These are phyloP conservation scores for Diaporthe longicolla DNA, from an alignment of 2,329 filamentous ascomycete genomes.

Conservation along the genomic window DNA sequence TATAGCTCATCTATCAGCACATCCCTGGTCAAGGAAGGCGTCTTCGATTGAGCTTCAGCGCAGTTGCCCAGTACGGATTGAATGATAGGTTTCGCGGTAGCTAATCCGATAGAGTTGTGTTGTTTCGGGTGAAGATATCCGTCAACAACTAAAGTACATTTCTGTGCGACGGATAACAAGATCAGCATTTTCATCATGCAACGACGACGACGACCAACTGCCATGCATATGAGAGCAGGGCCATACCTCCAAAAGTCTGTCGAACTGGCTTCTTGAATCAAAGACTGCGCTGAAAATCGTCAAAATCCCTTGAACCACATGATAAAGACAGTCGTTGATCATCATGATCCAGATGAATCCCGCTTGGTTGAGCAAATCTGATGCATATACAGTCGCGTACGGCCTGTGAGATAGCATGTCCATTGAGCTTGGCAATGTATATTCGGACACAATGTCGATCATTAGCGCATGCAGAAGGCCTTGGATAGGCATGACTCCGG, in stretches of 20 bases:
- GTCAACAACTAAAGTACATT: constrained; percentile 6
- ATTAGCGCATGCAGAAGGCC: constrained; percentile 3
- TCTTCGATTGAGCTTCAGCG: neutral
- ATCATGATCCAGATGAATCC: constrained; percentile 12
- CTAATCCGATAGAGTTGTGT: neutral
- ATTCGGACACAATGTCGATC: constrained; percentile 9
- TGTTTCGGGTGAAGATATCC: neutral
- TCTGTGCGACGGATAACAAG: neutral
- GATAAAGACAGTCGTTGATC: constrained; percentile 1
- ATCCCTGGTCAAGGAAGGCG: neutral
- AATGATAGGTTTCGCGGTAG: neutral
- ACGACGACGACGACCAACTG: neutral
- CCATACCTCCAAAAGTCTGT: constrained; percentile 4
- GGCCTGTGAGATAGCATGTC: constrained; percentile 5
- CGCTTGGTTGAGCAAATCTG: constrained; percentile 3
- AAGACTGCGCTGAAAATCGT: neutral
- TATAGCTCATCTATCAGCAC: constrained; percentile 8
- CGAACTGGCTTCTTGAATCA: constrained; percentile 1
- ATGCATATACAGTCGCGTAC: constrained; percentile 12
- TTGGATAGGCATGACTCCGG: constrained; percentile 1
- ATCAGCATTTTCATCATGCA: neutral
- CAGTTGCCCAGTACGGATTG: neutral
- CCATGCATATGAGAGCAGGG: neutral
- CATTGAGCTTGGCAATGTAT: constrained; percentile 1
- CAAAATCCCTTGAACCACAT: neutral